These are phyloP conservation scores for Epithele typhae DNA, from an alignment of 768 basidiomycete genomes.

Conservation along the genomic window DNA sequence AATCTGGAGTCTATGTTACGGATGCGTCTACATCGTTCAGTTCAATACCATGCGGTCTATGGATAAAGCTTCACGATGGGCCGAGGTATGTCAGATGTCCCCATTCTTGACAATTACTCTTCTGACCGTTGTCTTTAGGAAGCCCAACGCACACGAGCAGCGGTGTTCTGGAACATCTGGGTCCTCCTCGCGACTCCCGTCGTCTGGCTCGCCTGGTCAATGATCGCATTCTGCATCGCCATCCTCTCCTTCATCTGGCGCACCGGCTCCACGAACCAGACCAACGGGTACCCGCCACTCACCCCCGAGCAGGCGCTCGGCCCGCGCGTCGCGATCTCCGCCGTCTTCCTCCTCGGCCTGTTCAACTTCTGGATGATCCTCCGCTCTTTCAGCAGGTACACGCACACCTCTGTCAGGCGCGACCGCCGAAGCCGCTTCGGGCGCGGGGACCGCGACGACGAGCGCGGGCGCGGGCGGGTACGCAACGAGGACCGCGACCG, in stretches of 20 bases:
- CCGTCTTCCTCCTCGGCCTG: constrained; percentile 51
- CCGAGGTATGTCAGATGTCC: constrained; percentile 41
- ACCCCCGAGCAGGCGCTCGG: constrained; percentile 37
- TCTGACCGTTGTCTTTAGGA: constrained; percentile 37
- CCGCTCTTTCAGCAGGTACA: constrained; percentile 57
- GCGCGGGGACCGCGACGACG: constrained; percentile 7
- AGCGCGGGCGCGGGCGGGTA: not conserved
- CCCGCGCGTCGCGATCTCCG: constrained; percentile 52
- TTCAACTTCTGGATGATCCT: constrained; percentile 61
- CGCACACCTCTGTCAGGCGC: constrained; percentile 11
- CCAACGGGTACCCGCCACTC: constrained; percentile 32
- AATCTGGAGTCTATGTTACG: constrained; percentile 67
- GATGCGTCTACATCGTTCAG: constrained; percentile 68
- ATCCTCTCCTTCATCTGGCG: constrained; percentile 70
- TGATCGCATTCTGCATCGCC: constrained; percentile 58
- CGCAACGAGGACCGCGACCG: not conserved
- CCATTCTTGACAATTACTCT: not conserved
- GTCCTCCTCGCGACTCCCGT: constrained; percentile 63
- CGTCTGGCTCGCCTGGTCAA: constrained; percentile 72
- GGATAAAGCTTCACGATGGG: constrained; percentile 68
- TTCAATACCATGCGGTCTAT: constrained; percentile 72
- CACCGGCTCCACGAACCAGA: constrained; percentile 41
- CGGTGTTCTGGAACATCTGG: constrained; percentile 65
- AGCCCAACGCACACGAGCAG: constrained; percentile 45
- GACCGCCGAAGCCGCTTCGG: constrained; percentile 7